Base-by-base conservation (phyloP, 352 stramenopile genomes). In the Phytophthora colocasiae region DNA sequence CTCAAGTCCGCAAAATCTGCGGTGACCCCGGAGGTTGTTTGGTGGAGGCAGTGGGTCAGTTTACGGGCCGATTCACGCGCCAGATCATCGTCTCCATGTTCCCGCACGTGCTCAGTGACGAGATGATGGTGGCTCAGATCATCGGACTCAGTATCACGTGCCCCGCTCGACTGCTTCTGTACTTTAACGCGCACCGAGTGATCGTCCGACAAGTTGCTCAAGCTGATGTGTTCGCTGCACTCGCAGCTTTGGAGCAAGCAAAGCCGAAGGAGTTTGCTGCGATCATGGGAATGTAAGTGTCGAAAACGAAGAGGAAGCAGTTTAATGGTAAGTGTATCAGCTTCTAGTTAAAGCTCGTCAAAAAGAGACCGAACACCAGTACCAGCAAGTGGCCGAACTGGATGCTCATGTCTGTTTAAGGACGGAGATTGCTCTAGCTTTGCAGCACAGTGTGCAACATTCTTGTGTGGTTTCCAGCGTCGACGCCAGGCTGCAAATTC, bases 401-500 rank as follows among this genome's bases (percentile, higher is more conserved):
- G 39, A 11, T 15, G 8, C 3, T 36, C 15, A 26, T 46, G 9
- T 24, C 17, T 61, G 41, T 14, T 31, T 34, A 43, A 38, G 17
- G 12, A 49, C 72, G 49, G 31, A 61, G 27, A 34, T 8, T 63
- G 68, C 54, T 84, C 71, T 47, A 84, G 66, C 17, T 71, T 81
- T 32, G 69, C 64, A 31, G 72, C 63, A 17, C 80, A 86, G 10
- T 54, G 55, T 6, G 66, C 64, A 4, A 77, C 57, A 17, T 27
- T 75, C 53, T 84, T 83, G 56, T 87, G 81, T 2, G 51, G 41
- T 41, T 83, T 85, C 81, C 81, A 90, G 15, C 71, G 71, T 12
- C 69, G 66, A 46, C 79, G 66, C 63, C 80, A 82, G 6, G 62
- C 34, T 27, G 73, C 73, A 71, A 90, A 85, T 44, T 85, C 79